Evolutionary conservation across 2,329 filamentous ascomycete genomes (phyloP).

Genomic region (Nothophoma quercina): DNA sequence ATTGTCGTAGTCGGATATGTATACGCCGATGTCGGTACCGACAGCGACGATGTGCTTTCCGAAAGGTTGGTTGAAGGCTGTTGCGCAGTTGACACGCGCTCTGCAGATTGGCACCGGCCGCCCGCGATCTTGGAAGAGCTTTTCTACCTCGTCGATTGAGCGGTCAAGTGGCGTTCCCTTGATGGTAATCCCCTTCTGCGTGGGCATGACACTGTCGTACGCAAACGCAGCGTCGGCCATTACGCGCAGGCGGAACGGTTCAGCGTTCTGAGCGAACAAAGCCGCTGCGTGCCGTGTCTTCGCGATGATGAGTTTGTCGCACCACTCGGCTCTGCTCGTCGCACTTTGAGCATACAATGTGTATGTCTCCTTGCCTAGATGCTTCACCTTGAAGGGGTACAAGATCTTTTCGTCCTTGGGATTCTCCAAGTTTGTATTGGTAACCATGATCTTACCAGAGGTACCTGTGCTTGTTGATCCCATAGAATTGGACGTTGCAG

Average conservation of each 20-base stretch:
- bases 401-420: constrained; percentile 77
- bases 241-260: constrained; percentile 90
- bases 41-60: constrained; percentile 90
- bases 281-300: constrained; percentile 93
- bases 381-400: constrained; percentile 95
- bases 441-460: constrained; percentile 60
- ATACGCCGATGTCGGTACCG: constrained; percentile 94
- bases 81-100: constrained; percentile 89
- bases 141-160: constrained; percentile 87
- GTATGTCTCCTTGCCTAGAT: constrained; percentile 92
- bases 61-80: constrained; percentile 81
- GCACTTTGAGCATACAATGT: constrained; percentile 84
- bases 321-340: constrained; percentile 85
- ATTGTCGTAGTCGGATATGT: constrained; percentile 85
- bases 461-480: constrained; percentile 56
- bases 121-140: constrained; percentile 69
- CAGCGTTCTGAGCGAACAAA: constrained; percentile 88
- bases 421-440: constrained; percentile 58
- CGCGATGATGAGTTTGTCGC: constrained; percentile 89
- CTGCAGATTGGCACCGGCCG: constrained; percentile 81
- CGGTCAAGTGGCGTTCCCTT: constrained; percentile 90
- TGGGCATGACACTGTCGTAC: constrained; percentile 68
- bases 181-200: constrained; percentile 74
- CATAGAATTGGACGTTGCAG: constrained; percentile 70
- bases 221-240: constrained; percentile 92